A percentile compares a stretch with the other conserved stretches of the same genome.
phyloP scores from a whole-genome alignment of 345 rosid genomes.

The Brassica napus region Da-Ae NC_063440.1:12971001-12971500 shows the following conservation, averaged over 20 bases:
- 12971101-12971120: neutral
- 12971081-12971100: neutral
- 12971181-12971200: neutral
- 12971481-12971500: slow-evolving; percentile 17
- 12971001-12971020: slow-evolving; percentile 35
- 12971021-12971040: slow-evolving; percentile 35
- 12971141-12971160: neutral
- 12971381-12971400: slow-evolving; percentile 29
- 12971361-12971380: slow-evolving; percentile 22
- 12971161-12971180: neutral
- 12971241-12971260: no score
- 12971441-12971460: slow-evolving; percentile 30
- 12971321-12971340: slow-evolving; percentile 12
- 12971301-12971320: neutral
- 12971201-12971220: neutral
- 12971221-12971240: slow-evolving; percentile 4
- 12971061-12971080: slow-evolving; percentile 35
- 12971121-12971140: neutral
- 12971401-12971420: slow-evolving; percentile 3
- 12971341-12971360: slow-evolving; percentile 14
- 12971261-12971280: neutral
- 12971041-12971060: slow-evolving; percentile 37
- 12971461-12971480: slow-evolving; percentile 29
- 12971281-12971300: neutral
- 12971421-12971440: slow-evolving; percentile 16